Base-by-base conservation (phyloP, 768 basidiomycete genomes). In the Paxillus rubicundulus region DNA sequence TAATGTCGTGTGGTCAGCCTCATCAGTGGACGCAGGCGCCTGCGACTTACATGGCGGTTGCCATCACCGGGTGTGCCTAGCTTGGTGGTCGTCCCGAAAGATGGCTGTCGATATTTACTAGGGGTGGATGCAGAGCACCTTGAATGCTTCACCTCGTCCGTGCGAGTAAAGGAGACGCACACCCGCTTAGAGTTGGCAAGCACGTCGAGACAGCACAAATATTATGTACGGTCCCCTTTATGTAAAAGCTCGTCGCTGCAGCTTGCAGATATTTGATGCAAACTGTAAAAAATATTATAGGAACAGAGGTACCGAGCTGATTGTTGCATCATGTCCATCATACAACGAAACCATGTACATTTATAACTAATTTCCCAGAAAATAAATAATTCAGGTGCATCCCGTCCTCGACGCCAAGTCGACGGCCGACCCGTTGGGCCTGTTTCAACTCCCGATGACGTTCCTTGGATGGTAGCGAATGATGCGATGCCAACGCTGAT, bases 201-300 rank as follows among this genome's bases (percentile, higher is more conserved):
- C 58, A 56, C 21, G 21, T 21, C 5, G 21, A 49, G 18, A 18
- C 24, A 37, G 24, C 45, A 46, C 38, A 40, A 20, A 52, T 45
- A 34, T 65, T 65, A 61, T 65, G 57, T 67, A 65, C 52, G 41
- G 20, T 13, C 41, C 49, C 48, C 52, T 57, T 70, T 68, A 68
- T 69, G 68, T 68, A 68, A 70, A 59, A 24, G 13, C 40, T 39
- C 37, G 36, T 44, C 45, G 55, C 68, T 58, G 62, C 53, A 24
- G 24, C 24, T 24, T n/a, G n/a, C 62, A 58, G 61, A 27, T 28
- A 30, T 47, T 28, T 41, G 53, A 43, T 54, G 30, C 24, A 24
- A 24, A 24, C 24, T 24, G 24, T 24, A 24, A 24, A 24, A 24
- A 24, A 24, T 24, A 24, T 24, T 24, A 24, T 24, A 24, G 1